Conservation (phyloP, 2,329 filamentous ascomycete species). For the Hypoxylon sp. region DNA sequence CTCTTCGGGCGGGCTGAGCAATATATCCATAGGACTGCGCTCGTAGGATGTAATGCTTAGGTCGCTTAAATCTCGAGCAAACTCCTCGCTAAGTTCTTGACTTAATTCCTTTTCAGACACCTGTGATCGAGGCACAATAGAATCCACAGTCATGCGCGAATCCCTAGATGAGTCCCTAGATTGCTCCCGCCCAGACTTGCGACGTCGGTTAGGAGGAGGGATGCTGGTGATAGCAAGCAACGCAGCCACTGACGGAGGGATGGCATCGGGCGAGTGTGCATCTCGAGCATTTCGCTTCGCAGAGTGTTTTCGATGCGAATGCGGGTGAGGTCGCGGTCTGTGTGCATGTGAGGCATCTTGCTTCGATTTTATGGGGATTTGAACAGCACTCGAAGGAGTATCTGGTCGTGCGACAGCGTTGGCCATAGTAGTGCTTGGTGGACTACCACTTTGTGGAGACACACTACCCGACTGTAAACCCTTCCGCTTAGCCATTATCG, state of each 20-base stretch:
- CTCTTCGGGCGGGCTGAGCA: constrained; percentile 74
- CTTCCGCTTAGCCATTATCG: constrained; percentile 50
- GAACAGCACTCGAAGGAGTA: constrained; percentile 66
- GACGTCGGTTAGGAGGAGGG: constrained; percentile 62
- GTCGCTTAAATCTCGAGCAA: constrained; percentile 40
- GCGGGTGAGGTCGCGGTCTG: constrained; percentile 57
- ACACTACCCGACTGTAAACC: constrained; percentile 47
- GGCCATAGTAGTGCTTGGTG: constrained; percentile 53
- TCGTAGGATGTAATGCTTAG: constrained; percentile 61
- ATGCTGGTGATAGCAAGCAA: constrained; percentile 75
- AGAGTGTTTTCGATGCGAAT: constrained; percentile 54
- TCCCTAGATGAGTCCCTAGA: constrained; percentile 43
- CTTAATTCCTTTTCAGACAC: constrained; percentile 72
- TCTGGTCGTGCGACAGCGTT: constrained; percentile 54
- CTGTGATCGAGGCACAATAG: constrained; percentile 68
- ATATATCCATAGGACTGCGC: constrained; percentile 70
- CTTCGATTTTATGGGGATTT: constrained; percentile 66
- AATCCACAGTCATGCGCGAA: constrained; percentile 67
- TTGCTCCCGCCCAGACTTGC: constrained; percentile 53
- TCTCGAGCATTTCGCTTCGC: constrained; percentile 57
- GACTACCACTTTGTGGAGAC: constrained; percentile 47
- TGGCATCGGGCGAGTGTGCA: constrained; percentile 66
- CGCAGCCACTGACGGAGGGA: constrained; percentile 72
- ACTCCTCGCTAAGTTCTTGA: constrained; percentile 51
- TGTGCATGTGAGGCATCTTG: constrained; percentile 56